A percentile compares a stretch with the other conserved stretches of the same genome.
Conservation (phyloP, 768 basidiomycete species). For the Scleroderma citrinum region DNA sequence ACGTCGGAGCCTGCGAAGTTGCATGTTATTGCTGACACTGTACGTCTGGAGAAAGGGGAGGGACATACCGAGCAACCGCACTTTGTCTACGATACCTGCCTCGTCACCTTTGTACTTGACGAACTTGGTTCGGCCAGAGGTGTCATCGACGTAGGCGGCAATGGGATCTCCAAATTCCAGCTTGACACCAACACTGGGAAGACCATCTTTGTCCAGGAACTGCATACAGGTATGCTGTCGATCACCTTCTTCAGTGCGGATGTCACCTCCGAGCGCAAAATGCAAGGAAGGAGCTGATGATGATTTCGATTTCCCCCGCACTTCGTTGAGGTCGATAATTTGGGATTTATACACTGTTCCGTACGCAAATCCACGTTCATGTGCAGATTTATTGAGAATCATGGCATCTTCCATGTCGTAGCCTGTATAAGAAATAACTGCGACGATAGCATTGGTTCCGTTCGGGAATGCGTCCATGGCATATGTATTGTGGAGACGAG, state of each 20-base stretch:
- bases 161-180: constrained; percentile 73
- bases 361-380: constrained; percentile 96
- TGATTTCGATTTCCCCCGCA: constrained; percentile 59
- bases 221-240: constrained; percentile 38
- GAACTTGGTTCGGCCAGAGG: constrained; percentile 72
- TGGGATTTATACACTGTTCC: constrained; percentile 96
- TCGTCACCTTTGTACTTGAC: constrained; percentile 98
- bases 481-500: constrained; percentile 85
- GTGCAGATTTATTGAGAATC: constrained; percentile 98
- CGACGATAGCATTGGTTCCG: constrained; percentile 96
- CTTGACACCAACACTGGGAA: constrained; percentile 71
- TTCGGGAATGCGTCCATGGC: constrained; percentile 99
- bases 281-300: constrained; percentile 64
- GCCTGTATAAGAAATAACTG: constrained; percentile 99
- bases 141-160: constrained; percentile 85
- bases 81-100: constrained; percentile 80
- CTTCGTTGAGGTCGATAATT: constrained; percentile 82
- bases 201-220: constrained; percentile 75
- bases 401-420: constrained; percentile 99
- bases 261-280: constrained; percentile 82
- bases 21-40: not conserved
- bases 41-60: not conserved
- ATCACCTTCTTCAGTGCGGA: constrained; percentile 47
- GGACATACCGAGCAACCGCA: constrained; percentile 75
- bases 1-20: constrained; percentile 68